A percentile compares a stretch with the other conserved stretches of the same genome.
Conservation (phyloP, 768 basidiomycete species). For the Lactifluus volemus region DNA sequence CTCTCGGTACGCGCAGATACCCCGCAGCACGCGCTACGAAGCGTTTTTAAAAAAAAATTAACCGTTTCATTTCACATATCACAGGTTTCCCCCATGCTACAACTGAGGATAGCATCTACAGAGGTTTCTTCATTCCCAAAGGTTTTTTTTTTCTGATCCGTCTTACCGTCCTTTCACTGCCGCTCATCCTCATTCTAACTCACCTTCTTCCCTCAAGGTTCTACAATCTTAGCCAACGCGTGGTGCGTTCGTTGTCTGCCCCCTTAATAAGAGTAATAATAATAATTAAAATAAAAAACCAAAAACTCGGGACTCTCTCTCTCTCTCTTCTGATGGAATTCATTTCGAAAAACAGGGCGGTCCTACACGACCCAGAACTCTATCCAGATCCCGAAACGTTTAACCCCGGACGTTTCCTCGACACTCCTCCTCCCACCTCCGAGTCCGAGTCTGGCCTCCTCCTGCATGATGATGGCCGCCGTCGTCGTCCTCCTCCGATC, state of each 20-base stretch:
- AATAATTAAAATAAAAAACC: no score
- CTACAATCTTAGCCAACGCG: slow-evolving; percentile 21
- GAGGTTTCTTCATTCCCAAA: slow-evolving; percentile 24
- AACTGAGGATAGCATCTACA: slow-evolving; percentile 21
- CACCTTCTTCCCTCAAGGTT: neutral
- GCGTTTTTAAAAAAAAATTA: neutral
- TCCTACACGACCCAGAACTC: slow-evolving; percentile 22
- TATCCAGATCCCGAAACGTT: slow-evolving; percentile 25
- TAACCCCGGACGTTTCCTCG: slow-evolving; percentile 24
- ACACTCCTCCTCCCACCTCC: neutral
- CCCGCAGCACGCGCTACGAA: no score
- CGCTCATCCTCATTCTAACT: no score
- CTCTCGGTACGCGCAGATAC: neutral
- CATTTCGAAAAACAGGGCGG: neutral
- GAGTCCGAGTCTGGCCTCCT: no score
- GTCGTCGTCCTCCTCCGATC: neutral
- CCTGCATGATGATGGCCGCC: no score
- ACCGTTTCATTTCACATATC: neutral
- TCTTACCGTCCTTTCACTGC: no score
- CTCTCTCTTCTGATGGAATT: no score
- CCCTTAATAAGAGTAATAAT: no score
- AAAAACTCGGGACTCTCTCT: no score
- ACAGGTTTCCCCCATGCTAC: slow-evolving; percentile 20
- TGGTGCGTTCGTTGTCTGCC: slow-evolving; percentile 16
- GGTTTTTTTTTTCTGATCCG: neutral